Conservation (phyloP, 441 rosid genomes). For the Cnidoscolus chayamansa region DNA sequence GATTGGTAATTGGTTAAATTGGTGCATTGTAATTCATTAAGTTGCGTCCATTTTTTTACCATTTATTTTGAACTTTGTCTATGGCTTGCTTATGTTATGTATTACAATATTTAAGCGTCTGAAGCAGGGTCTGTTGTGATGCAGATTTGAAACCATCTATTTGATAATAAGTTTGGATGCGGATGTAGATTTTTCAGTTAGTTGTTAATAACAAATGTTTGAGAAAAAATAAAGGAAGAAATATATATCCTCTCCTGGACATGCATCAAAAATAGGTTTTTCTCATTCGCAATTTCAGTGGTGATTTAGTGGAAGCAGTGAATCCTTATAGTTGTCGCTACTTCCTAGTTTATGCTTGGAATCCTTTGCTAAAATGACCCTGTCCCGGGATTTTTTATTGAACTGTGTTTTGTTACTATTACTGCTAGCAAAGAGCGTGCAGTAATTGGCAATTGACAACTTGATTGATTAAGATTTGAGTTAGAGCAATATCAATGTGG, state of each 20-base stretch:
- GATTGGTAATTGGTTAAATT: background rate
- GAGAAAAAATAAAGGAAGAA: background rate
- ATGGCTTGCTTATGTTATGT: background rate
- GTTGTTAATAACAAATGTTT: background rate
- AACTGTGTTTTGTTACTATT: background rate
- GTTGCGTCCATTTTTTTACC: background rate
- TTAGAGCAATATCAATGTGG: background rate
- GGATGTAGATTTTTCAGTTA: background rate
- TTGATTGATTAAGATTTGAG: background rate
- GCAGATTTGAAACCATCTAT: background rate
- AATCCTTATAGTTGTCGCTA: background rate
- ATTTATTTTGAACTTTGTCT: background rate
- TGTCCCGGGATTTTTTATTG: background rate
- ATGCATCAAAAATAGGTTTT: too few species aligned
- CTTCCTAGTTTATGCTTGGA: background rate
- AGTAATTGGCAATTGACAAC: background rate
- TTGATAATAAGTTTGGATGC: too few species aligned
- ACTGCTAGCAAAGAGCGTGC: background rate
- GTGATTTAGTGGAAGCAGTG: background rate
- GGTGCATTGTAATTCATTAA: background rate
- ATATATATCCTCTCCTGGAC: background rate
- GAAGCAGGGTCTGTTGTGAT: background rate
- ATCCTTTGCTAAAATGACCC: background rate
- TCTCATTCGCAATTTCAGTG: background rate
- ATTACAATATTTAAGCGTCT: background rate